Conservation (phyloP, 129 eudicot genomes). For the Arctium minus region DNA sequence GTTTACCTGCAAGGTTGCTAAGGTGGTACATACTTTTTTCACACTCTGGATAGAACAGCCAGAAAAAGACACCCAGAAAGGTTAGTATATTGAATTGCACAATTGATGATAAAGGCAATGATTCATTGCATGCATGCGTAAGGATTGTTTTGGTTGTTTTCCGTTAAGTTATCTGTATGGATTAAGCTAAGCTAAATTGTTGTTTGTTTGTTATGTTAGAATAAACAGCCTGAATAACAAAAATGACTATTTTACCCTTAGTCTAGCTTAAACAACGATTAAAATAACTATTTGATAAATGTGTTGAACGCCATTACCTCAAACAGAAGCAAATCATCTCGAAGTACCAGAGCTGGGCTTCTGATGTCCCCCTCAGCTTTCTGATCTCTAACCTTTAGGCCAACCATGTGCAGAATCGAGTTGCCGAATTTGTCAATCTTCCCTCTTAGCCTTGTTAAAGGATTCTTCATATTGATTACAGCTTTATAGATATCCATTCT, state of each 20-base stretch:
- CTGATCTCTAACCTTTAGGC: neutral
- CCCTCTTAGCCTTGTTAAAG: slow-evolving; percentile 24
- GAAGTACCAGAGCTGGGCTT: slow-evolving; percentile 28
- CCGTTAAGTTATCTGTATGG: neutral
- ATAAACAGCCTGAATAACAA: neutral
- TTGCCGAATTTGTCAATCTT: slow-evolving; percentile 21
- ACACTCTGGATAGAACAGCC: slow-evolving; percentile 24
- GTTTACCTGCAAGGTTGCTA: slow-evolving; percentile 18
- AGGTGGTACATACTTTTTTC: neutral
- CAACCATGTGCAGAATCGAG: slow-evolving; percentile 37
- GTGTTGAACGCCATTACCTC: slow-evolving; percentile 15
- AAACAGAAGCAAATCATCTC: slow-evolving; percentile 24
- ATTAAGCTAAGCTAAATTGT: neutral
- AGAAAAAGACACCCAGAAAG: neutral
- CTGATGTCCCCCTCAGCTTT: slow-evolving; percentile 3
- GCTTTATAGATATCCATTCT: slow-evolving; percentile 7
- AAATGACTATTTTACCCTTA: neutral
- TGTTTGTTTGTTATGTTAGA: neutral
- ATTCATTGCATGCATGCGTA: neutral
- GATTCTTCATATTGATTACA: slow-evolving; percentile 21
- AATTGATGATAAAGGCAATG: neutral
- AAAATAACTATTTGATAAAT: neutral
- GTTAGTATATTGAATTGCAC: neutral
- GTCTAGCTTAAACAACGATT: neutral
- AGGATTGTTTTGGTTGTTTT: neutral